phyloP scores from a whole-genome alignment of 768 basidiomycete genomes.

The Tulasnella sp. region DNA sequence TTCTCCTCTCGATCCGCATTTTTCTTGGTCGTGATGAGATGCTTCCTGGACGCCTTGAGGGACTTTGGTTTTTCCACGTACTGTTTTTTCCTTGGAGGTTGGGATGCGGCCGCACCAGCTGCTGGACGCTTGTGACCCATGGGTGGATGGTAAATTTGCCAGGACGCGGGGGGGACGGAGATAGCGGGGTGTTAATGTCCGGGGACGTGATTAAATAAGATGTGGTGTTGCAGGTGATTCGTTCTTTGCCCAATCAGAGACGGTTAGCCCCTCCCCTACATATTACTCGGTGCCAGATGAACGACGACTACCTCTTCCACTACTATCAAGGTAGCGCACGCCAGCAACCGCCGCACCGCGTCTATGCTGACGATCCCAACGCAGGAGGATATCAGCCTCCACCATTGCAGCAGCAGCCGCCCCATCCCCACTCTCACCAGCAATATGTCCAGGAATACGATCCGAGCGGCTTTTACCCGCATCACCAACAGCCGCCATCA shows the following conservation, averaged over 20 bases:
- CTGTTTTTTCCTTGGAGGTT: neutral
- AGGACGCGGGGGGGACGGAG: neutral
- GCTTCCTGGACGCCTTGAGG: neutral
- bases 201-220: neutral
- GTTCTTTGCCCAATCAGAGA: constrained; percentile 21
- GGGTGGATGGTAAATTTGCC: neutral
- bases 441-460: constrained; percentile 28
- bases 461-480: constrained; percentile 16
- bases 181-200: neutral
- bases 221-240: constrained; percentile 13
- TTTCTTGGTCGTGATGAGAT: constrained; percentile 3
- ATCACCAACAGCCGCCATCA: constrained; percentile 19
- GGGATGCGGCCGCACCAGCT: neutral
- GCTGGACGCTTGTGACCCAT: neutral
- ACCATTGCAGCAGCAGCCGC: constrained; percentile 21
- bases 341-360: neutral
- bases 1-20: constrained; percentile 3
- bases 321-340: constrained; percentile 9
- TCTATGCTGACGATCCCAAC: neutral
- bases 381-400: constrained; percentile 18
- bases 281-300: constrained; percentile 21
- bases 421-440: constrained; percentile 18
- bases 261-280: neutral
- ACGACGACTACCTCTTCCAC: constrained; percentile 31
- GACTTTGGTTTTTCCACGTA: constrained; percentile 14